Conservation (phyloP, 2,329 filamentous ascomycete genomes). For the Pestalotiopsis fici region DNA sequence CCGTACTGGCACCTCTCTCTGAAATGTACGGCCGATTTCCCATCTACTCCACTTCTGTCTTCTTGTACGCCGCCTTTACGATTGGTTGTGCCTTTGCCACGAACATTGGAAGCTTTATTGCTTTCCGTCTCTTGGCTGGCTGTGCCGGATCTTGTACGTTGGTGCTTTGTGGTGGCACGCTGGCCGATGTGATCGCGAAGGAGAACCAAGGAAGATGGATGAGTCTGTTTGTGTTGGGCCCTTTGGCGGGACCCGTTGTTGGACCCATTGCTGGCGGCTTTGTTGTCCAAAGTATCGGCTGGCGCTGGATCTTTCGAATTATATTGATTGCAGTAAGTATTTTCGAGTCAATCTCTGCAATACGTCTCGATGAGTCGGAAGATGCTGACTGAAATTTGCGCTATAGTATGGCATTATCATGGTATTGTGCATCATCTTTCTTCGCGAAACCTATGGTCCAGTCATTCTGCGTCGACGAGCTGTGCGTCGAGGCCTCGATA, state of each 20-base stretch:
- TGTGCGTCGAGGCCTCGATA: slow-evolving; percentile 54
- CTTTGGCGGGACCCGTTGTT: slow-evolving; percentile 26
- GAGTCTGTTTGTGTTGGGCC: slow-evolving; percentile 25
- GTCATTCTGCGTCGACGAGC: slow-evolving; percentile 60
- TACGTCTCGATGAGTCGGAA: not conserved
- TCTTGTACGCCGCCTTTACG: slow-evolving; percentile 40
- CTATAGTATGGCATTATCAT: not conserved
- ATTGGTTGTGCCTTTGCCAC: slow-evolving; percentile 26
- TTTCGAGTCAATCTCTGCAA: not conserved
- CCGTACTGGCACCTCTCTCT: slow-evolving; percentile 59
- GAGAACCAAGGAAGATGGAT: slow-evolving; percentile 48
- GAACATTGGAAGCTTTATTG: slow-evolving; percentile 22
- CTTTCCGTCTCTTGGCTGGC: slow-evolving; percentile 27
- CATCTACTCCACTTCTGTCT: slow-evolving; percentile 49
- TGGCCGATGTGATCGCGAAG: slow-evolving; percentile 22
- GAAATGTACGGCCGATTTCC: slow-evolving; percentile 59
- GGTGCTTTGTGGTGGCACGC: slow-evolving; percentile 7
- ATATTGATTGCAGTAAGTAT: slow-evolving; percentile 32
- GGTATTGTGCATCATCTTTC: slow-evolving; percentile 50
- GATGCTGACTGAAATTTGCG: not conserved
- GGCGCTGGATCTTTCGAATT: slow-evolving; percentile 49
- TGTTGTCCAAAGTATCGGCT: slow-evolving; percentile 35
- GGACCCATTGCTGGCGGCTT: slow-evolving; percentile 47
- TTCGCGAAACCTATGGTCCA: slow-evolving; percentile 65
- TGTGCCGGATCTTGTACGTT: slow-evolving; percentile 20